These are phyloP conservation scores for Colletotrichum salicis DNA, from an alignment of 2,329 filamentous ascomycete genomes.

Conservation along the genomic window DNA sequence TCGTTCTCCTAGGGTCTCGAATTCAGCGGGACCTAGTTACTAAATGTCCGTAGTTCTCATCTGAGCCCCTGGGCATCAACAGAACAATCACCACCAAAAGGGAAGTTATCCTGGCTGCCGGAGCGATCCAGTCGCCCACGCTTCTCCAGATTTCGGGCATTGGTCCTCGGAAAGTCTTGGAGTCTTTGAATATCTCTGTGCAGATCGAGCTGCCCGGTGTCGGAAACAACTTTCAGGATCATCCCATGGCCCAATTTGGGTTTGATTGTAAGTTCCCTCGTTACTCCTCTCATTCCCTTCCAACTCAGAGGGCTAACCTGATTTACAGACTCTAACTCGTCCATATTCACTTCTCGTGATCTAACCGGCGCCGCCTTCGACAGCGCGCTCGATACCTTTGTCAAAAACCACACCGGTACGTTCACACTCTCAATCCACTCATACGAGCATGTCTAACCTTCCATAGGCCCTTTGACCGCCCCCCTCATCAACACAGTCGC, in stretches of 20 bases:
- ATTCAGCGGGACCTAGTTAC: neutral
- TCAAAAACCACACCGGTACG: constrained; percentile 27
- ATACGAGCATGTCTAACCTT: neutral
- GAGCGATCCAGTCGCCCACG: constrained; percentile 53
- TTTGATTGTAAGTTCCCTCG: constrained; percentile 40
- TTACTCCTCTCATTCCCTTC: constrained; percentile 22
- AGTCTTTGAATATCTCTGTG: constrained; percentile 41
- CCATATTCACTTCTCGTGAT: constrained; percentile 21
- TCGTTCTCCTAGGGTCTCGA: neutral
- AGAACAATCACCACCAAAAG: constrained; percentile 37
- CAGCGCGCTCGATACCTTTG: constrained; percentile 14
- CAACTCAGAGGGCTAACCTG: no score
- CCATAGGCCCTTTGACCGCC: constrained; percentile 28
- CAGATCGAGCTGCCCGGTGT: constrained; percentile 46
- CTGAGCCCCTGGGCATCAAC: constrained; percentile 10
- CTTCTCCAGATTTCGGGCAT: constrained; percentile 56
- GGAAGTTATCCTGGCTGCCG: constrained; percentile 56
- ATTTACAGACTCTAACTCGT: constrained; percentile 20
- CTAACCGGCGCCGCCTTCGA: constrained; percentile 17
- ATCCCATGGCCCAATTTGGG: constrained; percentile 39
- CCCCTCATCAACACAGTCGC: constrained; percentile 44
- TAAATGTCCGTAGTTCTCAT: constrained; percentile 7
- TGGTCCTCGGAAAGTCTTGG: constrained; percentile 43
- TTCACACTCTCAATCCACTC: neutral
- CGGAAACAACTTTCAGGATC: constrained; percentile 46